Percentiles rank a stretch among this genome's conserved stretches.
phyloP scores from a whole-genome alignment of 306 rosid species.

The Fagus sylvatica region DNA sequence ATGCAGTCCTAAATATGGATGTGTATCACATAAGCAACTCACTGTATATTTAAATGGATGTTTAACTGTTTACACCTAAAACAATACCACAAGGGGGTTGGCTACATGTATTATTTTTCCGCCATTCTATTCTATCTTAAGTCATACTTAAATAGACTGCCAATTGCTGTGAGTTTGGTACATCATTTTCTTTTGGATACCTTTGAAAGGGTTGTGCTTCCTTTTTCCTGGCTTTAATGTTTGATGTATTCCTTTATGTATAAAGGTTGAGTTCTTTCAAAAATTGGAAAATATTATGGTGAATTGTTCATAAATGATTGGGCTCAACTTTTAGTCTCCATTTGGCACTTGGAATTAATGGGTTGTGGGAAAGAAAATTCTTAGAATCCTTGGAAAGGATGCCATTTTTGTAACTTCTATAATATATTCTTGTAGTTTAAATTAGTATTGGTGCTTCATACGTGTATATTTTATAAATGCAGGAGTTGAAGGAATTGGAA shows the following conservation, averaged over 20 bases:
- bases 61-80: too few species aligned
- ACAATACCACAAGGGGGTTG: too few species aligned
- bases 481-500: conserved; percentile 96
- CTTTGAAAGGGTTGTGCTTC: background rate
- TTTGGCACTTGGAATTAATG: background rate
- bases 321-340: background rate
- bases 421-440: background rate
- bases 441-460: conserved; percentile 13
- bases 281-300: background rate
- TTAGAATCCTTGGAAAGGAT: background rate
- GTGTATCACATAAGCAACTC: too few species aligned
- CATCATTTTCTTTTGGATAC: background rate
- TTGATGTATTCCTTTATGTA: background rate
- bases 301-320: background rate
- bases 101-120: too few species aligned
- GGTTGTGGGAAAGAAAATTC: background rate
- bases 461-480: conserved; percentile 30
- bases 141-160: background rate
- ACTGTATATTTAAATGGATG: too few species aligned
- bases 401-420: background rate
- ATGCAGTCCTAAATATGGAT: too few species aligned
- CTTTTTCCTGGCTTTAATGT: background rate
- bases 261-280: background rate
- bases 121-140: too few species aligned
- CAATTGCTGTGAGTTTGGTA: background rate